Percentiles rank a stretch among this genome's conserved stretches.
These are phyloP conservation scores for Paracoccidioides brasiliensis DNA, from an alignment of 2,329 filamentous ascomycete genomes.

Conservation along the genomic window DNA sequence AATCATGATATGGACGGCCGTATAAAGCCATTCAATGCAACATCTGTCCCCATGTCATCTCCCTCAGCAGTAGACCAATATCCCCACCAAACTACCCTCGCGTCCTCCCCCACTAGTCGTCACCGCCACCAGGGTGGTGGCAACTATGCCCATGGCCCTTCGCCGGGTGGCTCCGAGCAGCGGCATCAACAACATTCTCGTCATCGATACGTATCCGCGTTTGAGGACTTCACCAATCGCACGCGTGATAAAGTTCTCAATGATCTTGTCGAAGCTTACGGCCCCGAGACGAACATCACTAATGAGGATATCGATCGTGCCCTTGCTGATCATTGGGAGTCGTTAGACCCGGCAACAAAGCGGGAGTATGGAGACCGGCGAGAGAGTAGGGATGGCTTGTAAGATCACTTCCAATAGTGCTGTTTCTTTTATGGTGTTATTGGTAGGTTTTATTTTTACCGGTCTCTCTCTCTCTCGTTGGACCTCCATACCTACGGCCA, in stretches of 20 bases:
- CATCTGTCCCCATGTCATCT: not conserved
- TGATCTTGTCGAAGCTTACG: constrained; percentile 7
- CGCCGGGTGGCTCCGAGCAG: not conserved
- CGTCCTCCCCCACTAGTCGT: not conserved
- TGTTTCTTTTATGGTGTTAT: constrained; percentile 1
- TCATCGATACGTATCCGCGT: constrained; percentile 10
- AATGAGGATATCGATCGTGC: constrained; percentile 11
- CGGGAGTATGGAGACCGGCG: constrained; percentile 11
- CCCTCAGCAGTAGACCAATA: not conserved
- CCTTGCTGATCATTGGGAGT: constrained; percentile 10
- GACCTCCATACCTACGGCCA: not conserved
- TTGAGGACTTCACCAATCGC: constrained; percentile 13
- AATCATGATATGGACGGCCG: constrained; percentile 5
- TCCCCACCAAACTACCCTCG: not conserved
- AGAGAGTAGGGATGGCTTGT: not conserved
- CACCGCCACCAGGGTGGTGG: not conserved
- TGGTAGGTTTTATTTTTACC: not conserved
- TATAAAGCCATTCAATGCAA: not conserved
- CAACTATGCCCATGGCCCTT: not conserved
- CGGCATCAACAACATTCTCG: not conserved
- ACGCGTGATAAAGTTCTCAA: constrained; percentile 9
- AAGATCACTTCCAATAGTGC: not conserved
- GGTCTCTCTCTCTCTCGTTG: constrained; percentile 1
- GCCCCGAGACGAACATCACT: constrained; percentile 6
- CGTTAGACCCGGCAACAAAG: constrained; percentile 21